Evolutionary conservation across 2,329 filamentous ascomycete genomes (phyloP), one percentile per base, ranked within the genome.

Genomic region (Fusarium luffae): DNA sequence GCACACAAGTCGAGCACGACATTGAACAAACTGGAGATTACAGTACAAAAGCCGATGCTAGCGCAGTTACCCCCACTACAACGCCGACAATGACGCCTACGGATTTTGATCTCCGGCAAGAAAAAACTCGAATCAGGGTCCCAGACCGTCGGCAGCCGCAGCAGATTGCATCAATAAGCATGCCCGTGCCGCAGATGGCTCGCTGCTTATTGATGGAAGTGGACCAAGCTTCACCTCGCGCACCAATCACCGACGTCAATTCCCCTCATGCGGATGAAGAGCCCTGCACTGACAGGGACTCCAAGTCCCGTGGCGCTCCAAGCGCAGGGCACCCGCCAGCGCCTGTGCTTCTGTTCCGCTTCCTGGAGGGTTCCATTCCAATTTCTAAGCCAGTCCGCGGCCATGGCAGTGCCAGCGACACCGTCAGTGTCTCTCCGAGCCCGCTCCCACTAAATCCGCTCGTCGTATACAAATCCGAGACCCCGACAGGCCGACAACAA

Each of bases 91-190:
- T 64, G 70, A 70, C 63, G 68, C 70, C 30, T 49, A 54, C 63
- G 69, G 72, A 73, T 59, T 69, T 71, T 58, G 60, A 70, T 71
- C 55, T 71, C 70, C 68, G 72, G 51, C 30, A 60, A 58, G 18
- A 58, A 43, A 63, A 62, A 69, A 70, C 42, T 60, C 58, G 52
- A 56, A 66, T 66, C 58, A 68, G 59, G 60, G 67, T 58, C 60
- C 49, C 49, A 52, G 34, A 52, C 49, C 67, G 63, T 58, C 71
- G 68, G 70, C 71, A 73, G 63, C 73, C 71, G 71, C 67, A 69
- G 52, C 52, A 55, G 52, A 48, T 70, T 63, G 63, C 61, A 66
- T 70, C 71, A 66, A 64, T 69, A 65, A 73, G 65, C 68, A 54
- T 66, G 61, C 42, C 54, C 32, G 63, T 65, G 63, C 52, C 47